phyloP scores from a whole-genome alignment of 371 early-diverging fungal genomes.

The Saksenaea vasiformis region DNA sequence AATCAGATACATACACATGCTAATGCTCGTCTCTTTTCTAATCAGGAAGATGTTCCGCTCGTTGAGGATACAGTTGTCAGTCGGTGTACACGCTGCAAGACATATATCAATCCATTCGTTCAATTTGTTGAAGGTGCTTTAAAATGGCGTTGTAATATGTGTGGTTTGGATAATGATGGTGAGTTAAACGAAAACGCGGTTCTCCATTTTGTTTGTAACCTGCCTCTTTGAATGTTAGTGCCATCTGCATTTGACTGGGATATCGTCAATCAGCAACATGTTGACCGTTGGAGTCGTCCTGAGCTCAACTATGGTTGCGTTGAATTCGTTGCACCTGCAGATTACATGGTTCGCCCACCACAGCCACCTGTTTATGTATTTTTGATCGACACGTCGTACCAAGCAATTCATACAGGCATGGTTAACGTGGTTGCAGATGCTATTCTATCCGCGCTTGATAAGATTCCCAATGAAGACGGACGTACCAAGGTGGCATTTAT shows the following conservation, averaged over 20 bases:
- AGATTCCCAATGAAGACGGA: constrained; percentile 77
- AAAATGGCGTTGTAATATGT: constrained; percentile 87
- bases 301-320: constrained; percentile 74
- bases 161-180: constrained; percentile 79
- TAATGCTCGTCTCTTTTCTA: not conserved
- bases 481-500: constrained; percentile 79
- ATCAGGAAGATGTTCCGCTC: constrained; percentile 63
- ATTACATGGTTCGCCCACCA: constrained; percentile 71
- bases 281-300: constrained; percentile 71
- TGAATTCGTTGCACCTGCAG: constrained; percentile 79
- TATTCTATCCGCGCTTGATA: constrained; percentile 67
- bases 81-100: constrained; percentile 83
- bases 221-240: constrained; percentile 52
- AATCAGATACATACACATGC: constrained; percentile 6
- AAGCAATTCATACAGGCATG: constrained; percentile 70
- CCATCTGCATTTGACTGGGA: constrained; percentile 83
- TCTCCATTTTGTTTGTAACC: no score
- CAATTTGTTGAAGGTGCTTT: constrained; percentile 77
- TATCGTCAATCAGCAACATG: constrained; percentile 57
- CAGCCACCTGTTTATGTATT: constrained; percentile 87
- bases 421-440: constrained; percentile 56
- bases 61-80: constrained; percentile 71
- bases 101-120: constrained; percentile 89
- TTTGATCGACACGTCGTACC: constrained; percentile 77
- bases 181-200: not conserved